A percentile compares a stretch with the other conserved stretches of the same genome.
These are phyloP conservation scores for Colletotrichum endophyticum DNA, from an alignment of 2,329 filamentous ascomycete species.

Conservation along the genomic window DNA sequence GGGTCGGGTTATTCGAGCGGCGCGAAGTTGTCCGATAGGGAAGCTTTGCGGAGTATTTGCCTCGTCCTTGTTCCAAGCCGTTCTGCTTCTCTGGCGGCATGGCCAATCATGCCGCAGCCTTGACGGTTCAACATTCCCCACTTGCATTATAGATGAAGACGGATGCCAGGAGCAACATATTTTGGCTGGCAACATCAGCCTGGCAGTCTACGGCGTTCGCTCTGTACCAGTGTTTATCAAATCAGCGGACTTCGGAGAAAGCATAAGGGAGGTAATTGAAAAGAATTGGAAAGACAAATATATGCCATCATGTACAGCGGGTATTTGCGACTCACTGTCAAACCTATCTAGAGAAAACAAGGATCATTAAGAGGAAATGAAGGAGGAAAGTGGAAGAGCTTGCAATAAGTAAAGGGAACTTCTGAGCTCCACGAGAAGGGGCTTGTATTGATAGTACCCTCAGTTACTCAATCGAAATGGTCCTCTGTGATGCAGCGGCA, in stretches of 20 bases:
- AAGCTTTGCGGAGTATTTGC: background rate
- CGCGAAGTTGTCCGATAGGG: background rate
- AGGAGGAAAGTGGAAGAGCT: background rate
- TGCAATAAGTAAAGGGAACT: background rate
- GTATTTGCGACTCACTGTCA: background rate
- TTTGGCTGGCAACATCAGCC: background rate
- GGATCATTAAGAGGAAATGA: background rate
- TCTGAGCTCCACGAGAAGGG: background rate
- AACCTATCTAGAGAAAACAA: background rate
- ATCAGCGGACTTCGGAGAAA: background rate
- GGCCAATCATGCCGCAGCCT: background rate
- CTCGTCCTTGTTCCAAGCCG: background rate
- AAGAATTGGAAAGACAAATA: background rate
- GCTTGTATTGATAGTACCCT: background rate
- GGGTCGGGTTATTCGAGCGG: background rate
- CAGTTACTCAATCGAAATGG: background rate
- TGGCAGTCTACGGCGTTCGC: background rate
- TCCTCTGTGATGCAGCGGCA: background rate
- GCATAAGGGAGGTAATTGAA: background rate
- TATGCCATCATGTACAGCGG: background rate
- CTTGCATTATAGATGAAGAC: background rate
- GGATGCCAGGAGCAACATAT: background rate
- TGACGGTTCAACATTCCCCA: background rate
- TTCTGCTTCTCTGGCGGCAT: background rate
- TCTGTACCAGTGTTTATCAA: background rate